Evolutionary conservation across 164 flowering plant genomes (phyloP), one percentile per base, ranked within the genome.

Genomic region (Tinospora cordifolia): DNA sequence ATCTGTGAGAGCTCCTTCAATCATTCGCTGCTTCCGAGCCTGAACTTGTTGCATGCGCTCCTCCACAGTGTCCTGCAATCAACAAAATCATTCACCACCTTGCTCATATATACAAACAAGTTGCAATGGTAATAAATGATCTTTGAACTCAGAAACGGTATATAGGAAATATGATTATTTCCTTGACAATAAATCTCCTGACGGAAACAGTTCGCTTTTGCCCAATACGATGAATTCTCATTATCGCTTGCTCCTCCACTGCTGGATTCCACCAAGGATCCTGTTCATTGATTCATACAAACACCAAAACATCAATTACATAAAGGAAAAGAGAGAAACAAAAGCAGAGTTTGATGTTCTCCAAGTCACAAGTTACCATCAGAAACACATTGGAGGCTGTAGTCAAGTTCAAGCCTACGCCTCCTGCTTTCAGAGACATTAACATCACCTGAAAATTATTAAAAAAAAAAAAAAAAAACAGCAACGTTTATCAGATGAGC

Each of bases 261-360:
- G 94, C 94, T n/a, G 97, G 97, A 75, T 91, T 91, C 97, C 97
- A 91, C 94, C 97, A 91, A 38, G 97, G 97, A 83, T 91, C 94
- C 97, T 91, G 41, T 39, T 63, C 26, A 30, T 22, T 25, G 26
- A 64, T 59, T 6, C 24, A 22, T 67, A 41, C n/a, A 15, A 5
- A 41, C 6, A 47, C 30, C 14, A 19, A 38, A n/a, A 17, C 13
- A 44, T 21, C 19, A 9, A 13, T 68, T 51, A 9, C 27, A 41
- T 3, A 40, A 11, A 13, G 36, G 15, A 66, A 21, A 25, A 11
- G 44, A n/a, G 36, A n/a, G 15, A 21, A 21, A 14, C 4, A 51
- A n/a, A 68, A 21, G 71, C 24, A 39, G 10, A 8, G 12, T 41
- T 62, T 8, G 26, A 62, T 26, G 26, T 19, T 38, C 26, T 62